phyloP scores from a whole-genome alignment of 2,329 filamentous ascomycete genomes.

The Botryotinia convoluta region DNA sequence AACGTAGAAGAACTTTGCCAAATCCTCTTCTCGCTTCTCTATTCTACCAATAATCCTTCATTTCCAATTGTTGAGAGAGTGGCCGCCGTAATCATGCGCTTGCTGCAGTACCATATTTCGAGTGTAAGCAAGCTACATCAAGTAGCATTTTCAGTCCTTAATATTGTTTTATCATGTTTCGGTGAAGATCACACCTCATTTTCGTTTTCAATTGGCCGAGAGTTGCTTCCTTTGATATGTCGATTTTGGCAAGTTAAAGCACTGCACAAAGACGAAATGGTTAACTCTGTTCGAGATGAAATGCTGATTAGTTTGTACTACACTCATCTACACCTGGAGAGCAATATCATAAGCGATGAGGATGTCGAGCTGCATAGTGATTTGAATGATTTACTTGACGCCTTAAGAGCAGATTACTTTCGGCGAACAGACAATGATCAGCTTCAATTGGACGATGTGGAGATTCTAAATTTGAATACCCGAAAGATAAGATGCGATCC shows the following conservation, averaged over 20 bases:
- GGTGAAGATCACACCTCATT: conserved; percentile 67
- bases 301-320: conserved; percentile 71
- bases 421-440: conserved; percentile 67
- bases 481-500: conserved; percentile 27
- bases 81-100: conserved; percentile 54
- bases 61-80: conserved; percentile 54
- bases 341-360: conserved; percentile 47
- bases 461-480: conserved; percentile 41
- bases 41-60: conserved; percentile 66
- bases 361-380: conserved; percentile 39
- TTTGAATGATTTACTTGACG: conserved; percentile 65
- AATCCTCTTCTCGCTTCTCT: conserved; percentile 63
- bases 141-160: conserved; percentile 72
- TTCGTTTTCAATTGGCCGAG: conserved; percentile 55
- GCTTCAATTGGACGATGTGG: conserved; percentile 75
- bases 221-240: conserved; percentile 68
- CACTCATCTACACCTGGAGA: conserved; percentile 61
- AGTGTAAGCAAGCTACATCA: conserved; percentile 65
- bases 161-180: conserved; percentile 63
- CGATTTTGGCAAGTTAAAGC: conserved; percentile 76
- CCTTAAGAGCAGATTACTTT: conserved; percentile 75
- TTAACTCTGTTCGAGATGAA: conserved; percentile 66
- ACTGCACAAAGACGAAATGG: conserved; percentile 53
- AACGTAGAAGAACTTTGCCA: conserved; percentile 57
- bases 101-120: conserved; percentile 58